phyloP scores from a whole-genome alignment of 257 asterid species.

The Scutellaria baicalensis region DNA sequence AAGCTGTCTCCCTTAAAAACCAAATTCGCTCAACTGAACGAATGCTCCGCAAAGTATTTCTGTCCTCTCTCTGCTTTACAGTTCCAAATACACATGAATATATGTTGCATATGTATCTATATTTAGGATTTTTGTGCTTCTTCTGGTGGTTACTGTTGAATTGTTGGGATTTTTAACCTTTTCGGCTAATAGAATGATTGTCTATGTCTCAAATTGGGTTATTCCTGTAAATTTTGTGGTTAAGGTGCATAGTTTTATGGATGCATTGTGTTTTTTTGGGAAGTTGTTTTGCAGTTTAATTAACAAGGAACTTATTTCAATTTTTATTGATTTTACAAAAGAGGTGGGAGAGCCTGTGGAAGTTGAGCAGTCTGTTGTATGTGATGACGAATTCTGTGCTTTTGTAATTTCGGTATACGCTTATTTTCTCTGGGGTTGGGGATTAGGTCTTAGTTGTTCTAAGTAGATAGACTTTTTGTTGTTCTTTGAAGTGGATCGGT shows the following conservation, averaged over 20 bases:
- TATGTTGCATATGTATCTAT: not conserved
- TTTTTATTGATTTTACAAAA: not conserved
- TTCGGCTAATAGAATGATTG: not conserved
- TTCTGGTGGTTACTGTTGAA: constrained; percentile 1
- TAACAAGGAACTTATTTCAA: not conserved
- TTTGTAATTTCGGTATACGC: not conserved
- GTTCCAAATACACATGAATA: not conserved
- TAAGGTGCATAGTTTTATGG: not conserved
- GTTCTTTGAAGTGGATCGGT: not conserved
- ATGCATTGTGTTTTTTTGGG: not conserved
- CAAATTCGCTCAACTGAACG: constrained; percentile 89
- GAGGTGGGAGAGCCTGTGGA: not conserved
- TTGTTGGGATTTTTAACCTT: not conserved
- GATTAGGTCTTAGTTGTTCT: not conserved
- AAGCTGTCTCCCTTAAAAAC: constrained; percentile 69
- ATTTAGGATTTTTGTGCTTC: not conserved
- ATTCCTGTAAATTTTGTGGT: not conserved
- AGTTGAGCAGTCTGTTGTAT: not conserved
- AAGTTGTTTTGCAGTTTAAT: not conserved
- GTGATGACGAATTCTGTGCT: not conserved
- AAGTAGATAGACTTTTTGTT: not conserved
- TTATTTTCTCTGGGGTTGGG: not conserved
- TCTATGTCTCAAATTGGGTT: not conserved
- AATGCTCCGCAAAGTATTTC: constrained; percentile 79
- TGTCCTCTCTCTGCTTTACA: not conserved